phyloP scores from a whole-genome alignment of 169 alveolate species.

The Amoebophrya sp. region DNA sequence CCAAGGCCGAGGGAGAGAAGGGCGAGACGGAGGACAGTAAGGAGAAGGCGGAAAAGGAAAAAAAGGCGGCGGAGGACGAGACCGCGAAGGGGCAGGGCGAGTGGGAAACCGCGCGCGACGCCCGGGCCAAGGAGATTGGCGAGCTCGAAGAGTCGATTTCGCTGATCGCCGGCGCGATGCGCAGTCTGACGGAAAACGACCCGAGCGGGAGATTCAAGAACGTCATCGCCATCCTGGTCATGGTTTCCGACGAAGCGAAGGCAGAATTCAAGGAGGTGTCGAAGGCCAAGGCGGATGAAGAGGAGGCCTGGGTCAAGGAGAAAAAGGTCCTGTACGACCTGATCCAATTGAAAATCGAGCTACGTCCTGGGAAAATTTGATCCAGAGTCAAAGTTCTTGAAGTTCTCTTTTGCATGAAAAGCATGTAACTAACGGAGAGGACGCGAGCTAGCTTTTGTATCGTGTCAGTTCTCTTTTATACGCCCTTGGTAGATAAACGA shows the following conservation, averaged over 20 bases:
- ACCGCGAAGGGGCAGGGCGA: not conserved
- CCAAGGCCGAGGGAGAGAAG: not conserved
- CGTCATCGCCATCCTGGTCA: not conserved
- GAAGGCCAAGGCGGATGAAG: conserved; percentile 19
- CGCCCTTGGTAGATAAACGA: too few relatives aligned
- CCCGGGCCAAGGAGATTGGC: not conserved
- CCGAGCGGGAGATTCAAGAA: not conserved
- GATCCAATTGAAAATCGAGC: conserved; percentile 4
- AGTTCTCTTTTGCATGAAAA: too few relatives aligned
- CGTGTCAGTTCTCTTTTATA: too few relatives aligned
- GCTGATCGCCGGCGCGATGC: conserved; percentile 19
- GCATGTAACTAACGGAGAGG: too few relatives aligned
- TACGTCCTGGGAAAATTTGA: too few relatives aligned
- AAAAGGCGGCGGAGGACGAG: not conserved
- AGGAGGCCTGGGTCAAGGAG: not conserved
- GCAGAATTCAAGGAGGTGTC: not conserved
- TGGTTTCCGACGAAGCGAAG: not conserved
- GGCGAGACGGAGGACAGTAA: not conserved
- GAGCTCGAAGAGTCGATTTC: not conserved
- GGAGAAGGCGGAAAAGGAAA: not conserved
- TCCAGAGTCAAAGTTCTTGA: too few relatives aligned
- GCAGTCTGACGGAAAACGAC: not conserved
- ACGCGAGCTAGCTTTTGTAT: too few relatives aligned
- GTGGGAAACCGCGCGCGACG: conserved; percentile 5
- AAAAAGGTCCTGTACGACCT: not conserved